phyloP scores from a whole-genome alignment of 176 grass and related monocot species.

The Phragmites australis region DNA sequence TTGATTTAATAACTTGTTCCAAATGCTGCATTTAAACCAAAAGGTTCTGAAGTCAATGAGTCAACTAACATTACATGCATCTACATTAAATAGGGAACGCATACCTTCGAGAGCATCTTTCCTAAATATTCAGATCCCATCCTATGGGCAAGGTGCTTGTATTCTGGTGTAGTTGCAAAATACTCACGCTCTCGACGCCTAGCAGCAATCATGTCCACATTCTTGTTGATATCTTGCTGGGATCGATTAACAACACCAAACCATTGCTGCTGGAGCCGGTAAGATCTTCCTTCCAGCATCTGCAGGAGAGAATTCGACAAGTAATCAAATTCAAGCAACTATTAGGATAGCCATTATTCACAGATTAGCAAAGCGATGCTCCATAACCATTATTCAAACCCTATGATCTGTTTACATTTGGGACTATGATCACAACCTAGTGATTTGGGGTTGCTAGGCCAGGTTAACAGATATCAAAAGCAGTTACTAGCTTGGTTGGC shows the following conservation, averaged over 20 bases:
- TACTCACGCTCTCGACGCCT: slow-evolving; percentile 90
- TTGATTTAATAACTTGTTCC: slow-evolving; percentile 96
- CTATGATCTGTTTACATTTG: neutral
- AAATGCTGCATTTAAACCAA: slow-evolving; percentile 66
- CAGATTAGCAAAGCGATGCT: neutral
- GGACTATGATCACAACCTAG: neutral
- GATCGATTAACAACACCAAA: slow-evolving; percentile 99
- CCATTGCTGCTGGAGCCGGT: slow-evolving; percentile 84
- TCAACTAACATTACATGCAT: slow-evolving; percentile 26
- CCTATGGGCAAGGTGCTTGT: slow-evolving; percentile 82
- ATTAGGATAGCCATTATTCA: neutral
- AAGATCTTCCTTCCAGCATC: slow-evolving; percentile 97
- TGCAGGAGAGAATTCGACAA: slow-evolving; percentile 30
- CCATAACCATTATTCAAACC: neutral
- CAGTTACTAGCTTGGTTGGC: neutral
- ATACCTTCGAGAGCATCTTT: slow-evolving; percentile 96
- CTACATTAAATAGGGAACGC: slow-evolving; percentile 27
- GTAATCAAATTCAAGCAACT: neutral
- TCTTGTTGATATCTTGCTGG: slow-evolving; percentile 98
- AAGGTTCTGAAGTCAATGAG: neutral
- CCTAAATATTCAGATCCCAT: slow-evolving; percentile 98
- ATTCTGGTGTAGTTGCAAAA: slow-evolving; percentile 82
- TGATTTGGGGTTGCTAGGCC: neutral
- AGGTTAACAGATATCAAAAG: neutral
- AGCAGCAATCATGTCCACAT: slow-evolving; percentile 99